A percentile compares a stretch with the other conserved stretches of the same genome.
Evolutionary conservation across 202 grass and related monocot species (phyloP).

Genomic region (Schoenoplectus tabernaemontani): DNA sequence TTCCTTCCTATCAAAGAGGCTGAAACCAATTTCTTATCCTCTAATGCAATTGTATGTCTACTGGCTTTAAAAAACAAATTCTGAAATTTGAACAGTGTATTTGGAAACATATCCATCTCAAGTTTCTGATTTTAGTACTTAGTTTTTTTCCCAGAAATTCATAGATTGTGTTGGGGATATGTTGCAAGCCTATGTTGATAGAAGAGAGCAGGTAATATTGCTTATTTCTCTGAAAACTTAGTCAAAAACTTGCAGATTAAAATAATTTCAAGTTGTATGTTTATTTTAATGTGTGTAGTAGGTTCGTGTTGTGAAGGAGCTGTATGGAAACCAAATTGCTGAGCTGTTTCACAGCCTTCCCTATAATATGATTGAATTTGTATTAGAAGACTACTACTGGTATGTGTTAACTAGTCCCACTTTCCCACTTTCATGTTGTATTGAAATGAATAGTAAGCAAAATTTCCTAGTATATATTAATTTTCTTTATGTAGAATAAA

Average conservation of each 20-base stretch:
- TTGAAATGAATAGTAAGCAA: not conserved
- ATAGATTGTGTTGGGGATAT: conserved; percentile 92
- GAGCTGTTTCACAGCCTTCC: conserved; percentile 75
- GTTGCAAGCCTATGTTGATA: conserved; percentile 87
- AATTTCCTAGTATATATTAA: not conserved
- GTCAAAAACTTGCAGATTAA: not conserved
- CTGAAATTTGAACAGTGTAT: not conserved
- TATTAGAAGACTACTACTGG: conserved; percentile 89
- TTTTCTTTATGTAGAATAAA: not conserved
- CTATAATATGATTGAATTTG: conserved; percentile 85
- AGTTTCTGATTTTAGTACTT: conserved; percentile 23
- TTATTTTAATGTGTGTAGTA: too few relatives aligned
- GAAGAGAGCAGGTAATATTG: conserved; percentile 86
- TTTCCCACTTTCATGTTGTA: not conserved
- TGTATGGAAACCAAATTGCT: conserved; percentile 86
- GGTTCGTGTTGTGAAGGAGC: conserved; percentile 88
- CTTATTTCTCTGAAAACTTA: conserved; percentile 5
- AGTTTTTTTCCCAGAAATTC: conserved; percentile 63
- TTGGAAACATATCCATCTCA: not conserved
- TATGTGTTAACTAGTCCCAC: conserved; percentile 15
- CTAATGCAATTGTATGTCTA: conserved; percentile 71
- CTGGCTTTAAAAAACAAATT: not conserved
- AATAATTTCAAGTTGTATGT: conserved; percentile 22
- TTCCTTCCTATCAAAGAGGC: conserved; percentile 88
- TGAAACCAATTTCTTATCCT: conserved; percentile 80